Evolutionary conservation across 176 grass and related monocot species (phyloP), one percentile per base, ranked within the genome.

Genomic region (Elymus sibiricus): DNA sequence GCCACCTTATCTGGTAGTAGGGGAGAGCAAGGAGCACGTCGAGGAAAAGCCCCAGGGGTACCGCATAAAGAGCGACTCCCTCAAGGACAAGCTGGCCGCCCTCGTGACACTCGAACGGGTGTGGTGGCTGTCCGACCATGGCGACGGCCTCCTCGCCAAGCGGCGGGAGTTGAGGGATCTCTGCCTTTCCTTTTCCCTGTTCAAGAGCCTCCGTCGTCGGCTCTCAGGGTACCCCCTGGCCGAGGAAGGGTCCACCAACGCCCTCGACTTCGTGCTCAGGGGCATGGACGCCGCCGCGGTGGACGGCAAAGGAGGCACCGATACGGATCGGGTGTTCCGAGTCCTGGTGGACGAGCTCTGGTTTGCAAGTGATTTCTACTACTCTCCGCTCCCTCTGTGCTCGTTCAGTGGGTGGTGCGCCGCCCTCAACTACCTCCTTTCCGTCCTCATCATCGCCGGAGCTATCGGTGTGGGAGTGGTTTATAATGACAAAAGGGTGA

Each of bases 341-440:
- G 64, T 90, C 32, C 73, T 90, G 0, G 79, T 73, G 0, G 64
- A 90, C 31, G 89, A 87, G 79, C 89, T 90, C 72, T 55, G 53
- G 55, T 90, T 90, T 0, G 55, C 84, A 0, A 83, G 89, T 11
- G 89, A 90, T 15, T 90, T 86, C 65, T 86, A 87, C 84, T 90
- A 56, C 39, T 79, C 84, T 2, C 13, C 84, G 0, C 24, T 87
- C 55, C 89, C 74, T 0, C 2, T 86, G 14, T 73, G 71, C 42
- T 34, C 35, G 0, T 83, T 77, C 79, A 63, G 74, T n/a, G n/a
- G n/a, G n/a, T n/a, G n/a, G n/a, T n/a, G n/a, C n/a, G n/a, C n/a
- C n/a, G n/a, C n/a, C n/a, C n/a, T n/a, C n/a, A n/a, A n/a, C n/a
- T n/a, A n/a, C n/a, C n/a, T n/a, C n/a, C n/a, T n/a, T n/a, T n/a